These are phyloP conservation scores for Pilaira anomala DNA, from an alignment of 192 early-diverging fungal species.

Conservation along the genomic window DNA sequence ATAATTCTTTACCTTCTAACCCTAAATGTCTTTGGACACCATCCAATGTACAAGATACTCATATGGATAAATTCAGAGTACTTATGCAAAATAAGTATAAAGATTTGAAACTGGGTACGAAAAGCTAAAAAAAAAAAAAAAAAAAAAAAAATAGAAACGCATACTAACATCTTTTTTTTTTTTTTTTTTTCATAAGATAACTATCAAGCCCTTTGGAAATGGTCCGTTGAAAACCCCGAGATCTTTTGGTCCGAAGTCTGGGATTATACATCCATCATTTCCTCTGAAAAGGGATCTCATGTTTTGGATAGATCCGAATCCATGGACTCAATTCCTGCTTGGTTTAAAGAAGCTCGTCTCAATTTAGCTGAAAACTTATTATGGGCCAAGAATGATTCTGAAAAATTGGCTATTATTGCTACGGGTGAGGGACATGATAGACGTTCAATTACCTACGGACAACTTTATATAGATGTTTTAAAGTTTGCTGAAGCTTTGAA, in stretches of 20 bases:
- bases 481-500: slow-evolving; percentile 72
- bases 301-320: slow-evolving; percentile 68
- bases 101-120: slow-evolving; percentile 54
- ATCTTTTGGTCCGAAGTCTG: slow-evolving; percentile 88
- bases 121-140: not conserved
- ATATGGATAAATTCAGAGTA: slow-evolving; percentile 69
- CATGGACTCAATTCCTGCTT: slow-evolving; percentile 88
- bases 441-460: slow-evolving; percentile 58
- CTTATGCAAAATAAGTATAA: slow-evolving; percentile 67
- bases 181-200: slow-evolving; percentile 30
- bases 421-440: slow-evolving; percentile 49
- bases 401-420: slow-evolving; percentile 54
- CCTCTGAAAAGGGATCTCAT: slow-evolving; percentile 33
- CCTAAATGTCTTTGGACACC: slow-evolving; percentile 65
- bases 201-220: slow-evolving; percentile 80
- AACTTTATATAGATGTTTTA: slow-evolving; percentile 71
- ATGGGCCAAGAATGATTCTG: slow-evolving; percentile 38
- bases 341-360: slow-evolving; percentile 81
- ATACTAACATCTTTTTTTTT: not conserved
- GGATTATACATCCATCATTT: slow-evolving; percentile 66
- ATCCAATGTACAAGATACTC: slow-evolving; percentile 46
- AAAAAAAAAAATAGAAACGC: not conserved
- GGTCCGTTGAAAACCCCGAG: slow-evolving; percentile 73
- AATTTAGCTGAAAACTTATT: slow-evolving; percentile 95
- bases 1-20: slow-evolving; percentile 2